Evolutionary conservation across 2,329 filamentous ascomycete species (phyloP), one percentile per base, ranked within the genome.

Genomic region (Zasmidium cellare): DNA sequence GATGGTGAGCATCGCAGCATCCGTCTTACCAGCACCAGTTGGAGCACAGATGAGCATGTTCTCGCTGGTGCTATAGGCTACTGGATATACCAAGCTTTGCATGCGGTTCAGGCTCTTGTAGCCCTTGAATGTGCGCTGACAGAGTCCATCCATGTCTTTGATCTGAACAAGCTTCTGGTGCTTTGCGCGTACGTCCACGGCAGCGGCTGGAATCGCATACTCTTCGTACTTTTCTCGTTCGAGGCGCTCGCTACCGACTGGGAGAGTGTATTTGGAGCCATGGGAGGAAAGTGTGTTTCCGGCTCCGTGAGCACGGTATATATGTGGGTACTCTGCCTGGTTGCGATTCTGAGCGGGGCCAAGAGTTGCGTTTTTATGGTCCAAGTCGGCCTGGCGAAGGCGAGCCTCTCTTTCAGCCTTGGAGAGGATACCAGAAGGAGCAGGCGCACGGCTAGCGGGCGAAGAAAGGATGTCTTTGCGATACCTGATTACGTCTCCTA

Each of bases 21-120:
- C 94, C 1, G 94, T 99, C 82, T 99, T 99, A 85, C 94, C 94
- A 24, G 80, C 84, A 77, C 94, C 94, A 54, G 94, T 99, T 3
- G 94, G 94, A 20, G 94, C 94, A 75, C 94, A 99, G 59, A 99
- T 96, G 52, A 99, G 84, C 93, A 99, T 97, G 67, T 99, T 99
- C 76, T 99, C 94, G 70, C 87, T 96, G 1, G 91, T 97, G 72
- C 88, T 91, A 77, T 99, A 97, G 0, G 92, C 94, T 3, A 99
- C 91, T 0, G 92, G 92, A 69, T 96, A 96, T 0, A 97, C 90
- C 49, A 99, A 80, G 72, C 92, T 97, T 77, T 99, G 94, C 96
- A 99, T 99, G 24, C 96, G 88, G 71, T 99, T 99, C 59, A 99
- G 82, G 2, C 89, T 78, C 75, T 92, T 93, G 80, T 99, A 99